Conservation (phyloP, 768 basidiomycete genomes). For the Leccinum imitatum region DNA sequence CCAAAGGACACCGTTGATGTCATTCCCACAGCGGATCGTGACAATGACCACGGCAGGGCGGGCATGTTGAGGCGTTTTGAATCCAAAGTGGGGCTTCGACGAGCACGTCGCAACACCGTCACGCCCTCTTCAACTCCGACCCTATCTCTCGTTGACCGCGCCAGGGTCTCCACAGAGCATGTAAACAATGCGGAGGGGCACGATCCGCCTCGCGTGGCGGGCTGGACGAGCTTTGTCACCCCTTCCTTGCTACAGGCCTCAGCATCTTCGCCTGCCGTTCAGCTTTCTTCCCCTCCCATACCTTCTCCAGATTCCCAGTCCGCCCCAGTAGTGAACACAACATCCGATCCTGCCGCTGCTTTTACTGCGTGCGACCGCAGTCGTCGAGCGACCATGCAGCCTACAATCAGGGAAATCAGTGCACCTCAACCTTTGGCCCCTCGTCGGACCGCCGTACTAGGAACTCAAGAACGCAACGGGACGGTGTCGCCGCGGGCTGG, state of each 20-base stretch:
- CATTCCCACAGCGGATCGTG: conserved; percentile 26
- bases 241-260: conserved; percentile 71
- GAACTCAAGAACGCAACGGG: conserved; percentile 27
- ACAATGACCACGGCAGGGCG: conserved; percentile 42
- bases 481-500: conserved; percentile 33
- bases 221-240: conserved; percentile 57
- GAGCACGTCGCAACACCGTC: conserved; percentile 41
- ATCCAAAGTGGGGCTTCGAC: conserved; percentile 53
- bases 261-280: conserved; percentile 72
- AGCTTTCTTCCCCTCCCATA: conserved; percentile 56
- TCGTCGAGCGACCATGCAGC: conserved; percentile 40
- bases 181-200: conserved; percentile 36
- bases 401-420: conserved; percentile 40
- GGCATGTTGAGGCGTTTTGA: conserved; percentile 48
- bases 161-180: conserved; percentile 28
- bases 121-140: conserved; percentile 40
- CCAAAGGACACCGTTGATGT: conserved; percentile 43
- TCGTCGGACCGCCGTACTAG: conserved; percentile 28
- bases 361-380: conserved; percentile 48
- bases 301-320: conserved; percentile 54
- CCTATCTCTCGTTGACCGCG: conserved; percentile 30
- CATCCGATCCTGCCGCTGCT: conserved; percentile 45
- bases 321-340: conserved; percentile 46
- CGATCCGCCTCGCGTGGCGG: conserved; percentile 47
- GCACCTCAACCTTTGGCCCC: conserved; percentile 37